Evolutionary conservation across 257 asterid species (phyloP).

Genomic region (Salvia miltiorrhiza): DNA sequence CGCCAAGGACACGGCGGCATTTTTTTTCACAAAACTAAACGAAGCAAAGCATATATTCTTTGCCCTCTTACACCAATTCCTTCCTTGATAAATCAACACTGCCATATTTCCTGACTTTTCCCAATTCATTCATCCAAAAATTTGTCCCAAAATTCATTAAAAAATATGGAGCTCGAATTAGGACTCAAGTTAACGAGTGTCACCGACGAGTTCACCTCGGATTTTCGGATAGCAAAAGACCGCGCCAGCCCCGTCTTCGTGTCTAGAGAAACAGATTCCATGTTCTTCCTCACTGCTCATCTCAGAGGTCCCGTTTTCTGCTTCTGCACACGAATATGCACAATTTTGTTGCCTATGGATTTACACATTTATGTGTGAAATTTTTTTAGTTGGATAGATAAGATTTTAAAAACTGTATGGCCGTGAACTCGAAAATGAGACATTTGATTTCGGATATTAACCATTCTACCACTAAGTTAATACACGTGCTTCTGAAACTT

Average conservation of each 20-base stretch:
- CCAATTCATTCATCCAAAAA: conserved; percentile 7
- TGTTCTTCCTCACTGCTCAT: conserved; percentile 71
- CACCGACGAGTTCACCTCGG: conserved; percentile 47
- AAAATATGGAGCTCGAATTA: conserved; percentile 57
- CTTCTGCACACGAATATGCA: neutral
- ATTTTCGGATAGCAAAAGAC: conserved; percentile 48
- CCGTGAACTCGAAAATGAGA: no score
- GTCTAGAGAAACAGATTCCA: conserved; percentile 61
- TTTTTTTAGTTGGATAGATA: no score
- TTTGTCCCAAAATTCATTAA: neutral
- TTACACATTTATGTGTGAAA: no score
- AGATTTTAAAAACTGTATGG: no score
- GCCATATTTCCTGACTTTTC: neutral
- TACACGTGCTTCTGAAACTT: no score
- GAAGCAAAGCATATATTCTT: conserved; percentile 71
- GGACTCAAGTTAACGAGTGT: conserved; percentile 51
- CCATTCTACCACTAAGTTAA: no score
- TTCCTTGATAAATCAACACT: neutral
- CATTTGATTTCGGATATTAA: no score
- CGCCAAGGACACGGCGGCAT: neutral
- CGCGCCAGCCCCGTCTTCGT: conserved; percentile 49
- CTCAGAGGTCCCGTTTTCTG: conserved; percentile 48
- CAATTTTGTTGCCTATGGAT: no score
- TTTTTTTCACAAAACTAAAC: conserved; percentile 9
- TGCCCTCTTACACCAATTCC: conserved; percentile 14